Evolutionary conservation across 345 rosid genomes (phyloP).

Genomic region (Trapa incisa): DNA sequence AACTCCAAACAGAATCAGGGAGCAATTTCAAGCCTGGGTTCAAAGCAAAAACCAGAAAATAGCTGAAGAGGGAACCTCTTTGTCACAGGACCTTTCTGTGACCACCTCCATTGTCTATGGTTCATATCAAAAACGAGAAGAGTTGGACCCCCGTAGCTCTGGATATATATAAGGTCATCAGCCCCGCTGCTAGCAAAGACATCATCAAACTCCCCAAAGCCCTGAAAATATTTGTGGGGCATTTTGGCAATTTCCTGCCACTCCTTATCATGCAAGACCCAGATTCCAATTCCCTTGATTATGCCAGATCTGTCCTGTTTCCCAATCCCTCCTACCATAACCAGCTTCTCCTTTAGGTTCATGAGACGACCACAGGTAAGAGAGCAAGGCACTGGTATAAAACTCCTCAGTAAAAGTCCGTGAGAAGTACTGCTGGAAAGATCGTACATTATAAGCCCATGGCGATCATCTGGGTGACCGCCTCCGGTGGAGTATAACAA

Average conservation of each 20-base stretch:
- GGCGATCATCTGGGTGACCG: conserved; percentile 47
- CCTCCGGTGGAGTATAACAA: conserved; percentile 64
- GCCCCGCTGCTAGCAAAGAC: conserved; percentile 86
- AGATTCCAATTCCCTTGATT: conserved; percentile 91
- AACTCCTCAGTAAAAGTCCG: conserved; percentile 30
- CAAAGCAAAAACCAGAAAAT: conserved; percentile 88
- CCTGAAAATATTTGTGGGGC: conserved; percentile 84
- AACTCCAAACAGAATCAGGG: conserved; percentile 23
- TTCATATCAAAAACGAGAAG: conserved; percentile 64
- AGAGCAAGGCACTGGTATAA: conserved; percentile 60
- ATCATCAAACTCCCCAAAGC: conserved; percentile 93
- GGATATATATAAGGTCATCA: conserved; percentile 66
- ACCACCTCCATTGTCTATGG: conserved; percentile 70
- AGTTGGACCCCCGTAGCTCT: conserved; percentile 76
- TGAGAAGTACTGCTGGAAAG: conserved; percentile 30
- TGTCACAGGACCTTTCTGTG: conserved; percentile 71
- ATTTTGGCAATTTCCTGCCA: conserved; percentile 73
- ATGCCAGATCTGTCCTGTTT: conserved; percentile 71
- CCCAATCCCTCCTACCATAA: conserved; percentile 95
- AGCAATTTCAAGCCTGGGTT: conserved; percentile 72
- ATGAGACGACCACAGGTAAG: conserved; percentile 89
- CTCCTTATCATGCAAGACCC: conserved; percentile 54
- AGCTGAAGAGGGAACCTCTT: conserved; percentile 93
- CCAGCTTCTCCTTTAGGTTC: conserved; percentile 75
- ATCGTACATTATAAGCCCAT: conserved; percentile 47